phyloP scores from a whole-genome alignment of 2,329 filamentous ascomycete genomes.

The Apiospora phragmitis region DNA sequence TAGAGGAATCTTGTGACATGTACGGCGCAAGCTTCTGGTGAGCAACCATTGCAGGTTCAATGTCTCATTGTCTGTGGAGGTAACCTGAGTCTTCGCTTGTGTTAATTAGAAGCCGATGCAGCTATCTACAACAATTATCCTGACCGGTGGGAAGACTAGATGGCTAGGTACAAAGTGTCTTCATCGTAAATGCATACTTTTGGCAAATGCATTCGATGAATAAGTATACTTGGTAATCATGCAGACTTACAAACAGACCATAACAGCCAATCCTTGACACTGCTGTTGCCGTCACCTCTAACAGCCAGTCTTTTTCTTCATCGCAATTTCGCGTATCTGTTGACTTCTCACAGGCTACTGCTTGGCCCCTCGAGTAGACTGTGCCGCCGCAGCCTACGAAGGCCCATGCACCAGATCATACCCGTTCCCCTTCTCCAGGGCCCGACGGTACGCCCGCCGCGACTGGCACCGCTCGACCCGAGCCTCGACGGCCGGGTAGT shows the following conservation, averaged over 20 bases:
- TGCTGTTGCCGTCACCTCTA: neutral
- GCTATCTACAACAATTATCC: neutral
- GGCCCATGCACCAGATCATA: conserved; percentile 13
- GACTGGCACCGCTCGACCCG: conserved; percentile 16
- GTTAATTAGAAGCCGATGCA: neutral
- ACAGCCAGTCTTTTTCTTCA: neutral
- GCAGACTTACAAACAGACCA: neutral
- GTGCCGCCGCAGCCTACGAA: neutral
- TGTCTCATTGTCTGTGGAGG: neutral
- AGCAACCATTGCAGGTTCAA: neutral
- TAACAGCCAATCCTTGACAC: neutral
- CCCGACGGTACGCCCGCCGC: conserved; percentile 22
- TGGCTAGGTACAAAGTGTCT: neutral
- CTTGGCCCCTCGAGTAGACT: neutral
- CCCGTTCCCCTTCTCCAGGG: conserved; percentile 23
- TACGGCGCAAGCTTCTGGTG: neutral
- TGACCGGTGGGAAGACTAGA: neutral
- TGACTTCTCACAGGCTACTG: neutral
- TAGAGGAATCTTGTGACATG: neutral
- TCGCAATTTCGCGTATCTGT: neutral
- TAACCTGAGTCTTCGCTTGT: neutral
- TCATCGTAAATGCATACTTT: neutral
- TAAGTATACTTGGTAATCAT: neutral
- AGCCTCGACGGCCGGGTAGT: conserved; percentile 16
- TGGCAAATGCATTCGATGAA: neutral